Conservation (phyloP, 2,329 filamentous ascomycete species). For the Pseudocercospora fuligena region DNA sequence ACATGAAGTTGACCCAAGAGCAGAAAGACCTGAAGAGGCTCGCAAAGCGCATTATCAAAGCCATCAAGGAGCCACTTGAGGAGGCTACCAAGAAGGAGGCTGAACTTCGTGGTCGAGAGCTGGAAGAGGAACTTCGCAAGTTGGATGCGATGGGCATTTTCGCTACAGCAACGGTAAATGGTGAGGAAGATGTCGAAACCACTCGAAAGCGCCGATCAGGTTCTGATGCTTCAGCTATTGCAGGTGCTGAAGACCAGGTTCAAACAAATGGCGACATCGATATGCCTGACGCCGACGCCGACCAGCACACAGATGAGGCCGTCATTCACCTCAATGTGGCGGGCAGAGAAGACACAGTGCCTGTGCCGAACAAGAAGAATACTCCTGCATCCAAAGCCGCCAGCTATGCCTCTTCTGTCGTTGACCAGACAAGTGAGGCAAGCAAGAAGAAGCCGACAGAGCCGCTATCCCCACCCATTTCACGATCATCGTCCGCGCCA, state of each 20-base stretch:
- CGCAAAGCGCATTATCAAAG: slow-evolving; percentile 87
- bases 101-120: slow-evolving; percentile 73
- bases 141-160: slow-evolving; percentile 71
- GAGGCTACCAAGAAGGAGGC: slow-evolving; percentile 78
- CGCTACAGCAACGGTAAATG: slow-evolving; percentile 56
- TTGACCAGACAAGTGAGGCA: slow-evolving; percentile 21
- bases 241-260: slow-evolving; percentile 38
- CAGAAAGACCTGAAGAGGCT: slow-evolving; percentile 80
- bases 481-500: slow-evolving; percentile 27
- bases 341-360: slow-evolving; percentile 26
- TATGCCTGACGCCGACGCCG: slow-evolving; percentile 40
- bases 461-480: slow-evolving; percentile 43
- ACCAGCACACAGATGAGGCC: slow-evolving; percentile 36
- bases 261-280: slow-evolving; percentile 36
- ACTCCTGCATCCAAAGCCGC: slow-evolving; percentile 33
- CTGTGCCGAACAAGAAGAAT: slow-evolving; percentile 26
- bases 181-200: slow-evolving; percentile 43
- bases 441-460: slow-evolving; percentile 34
- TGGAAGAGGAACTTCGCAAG: slow-evolving; percentile 72
- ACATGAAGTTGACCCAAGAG: slow-evolving; percentile 58
- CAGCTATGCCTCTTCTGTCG: slow-evolving; percentile 32
- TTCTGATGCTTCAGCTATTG: slow-evolving; percentile 48
- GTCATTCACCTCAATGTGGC: slow-evolving; percentile 30
- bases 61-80: slow-evolving; percentile 77
- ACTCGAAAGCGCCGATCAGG: slow-evolving; percentile 36